These are phyloP conservation scores for Durusdinium trenchii DNA, from an alignment of 73 alveolate species.

Conservation along the genomic window DNA sequence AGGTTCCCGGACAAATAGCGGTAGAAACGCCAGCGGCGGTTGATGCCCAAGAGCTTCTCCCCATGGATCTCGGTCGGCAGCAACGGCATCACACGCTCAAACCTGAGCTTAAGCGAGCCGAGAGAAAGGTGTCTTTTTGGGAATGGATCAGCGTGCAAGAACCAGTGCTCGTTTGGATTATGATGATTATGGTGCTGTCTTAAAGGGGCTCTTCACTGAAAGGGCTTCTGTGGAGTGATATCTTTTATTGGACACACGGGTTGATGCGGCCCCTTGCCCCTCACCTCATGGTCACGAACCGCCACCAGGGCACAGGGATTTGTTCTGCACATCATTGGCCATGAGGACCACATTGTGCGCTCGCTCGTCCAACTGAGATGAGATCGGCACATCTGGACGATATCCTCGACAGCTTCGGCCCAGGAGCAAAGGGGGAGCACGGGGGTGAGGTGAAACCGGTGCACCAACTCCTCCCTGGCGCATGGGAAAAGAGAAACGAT, in stretches of 20 bases:
- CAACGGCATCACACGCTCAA: conserved; percentile 65
- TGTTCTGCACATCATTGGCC: conserved; percentile 68
- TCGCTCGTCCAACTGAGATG: conserved; percentile 84
- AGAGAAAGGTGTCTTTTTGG: too few relatives aligned
- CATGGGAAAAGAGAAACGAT: too few relatives aligned
- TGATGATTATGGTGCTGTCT: too few relatives aligned
- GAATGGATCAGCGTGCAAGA: not conserved
- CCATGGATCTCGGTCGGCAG: conserved; percentile 59
- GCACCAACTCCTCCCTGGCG: too few relatives aligned
- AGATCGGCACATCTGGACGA: conserved; percentile 85
- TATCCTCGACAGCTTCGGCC: conserved; percentile 70
- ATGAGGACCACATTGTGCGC: conserved; percentile 91
- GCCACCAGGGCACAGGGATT: not conserved
- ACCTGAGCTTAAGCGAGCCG: too few relatives aligned
- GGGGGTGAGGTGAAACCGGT: too few relatives aligned
- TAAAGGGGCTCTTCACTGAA: too few relatives aligned
- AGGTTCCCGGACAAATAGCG: conserved; percentile 84
- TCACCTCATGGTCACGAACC: too few relatives aligned
- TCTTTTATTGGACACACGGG: too few relatives aligned
- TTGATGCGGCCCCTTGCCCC: too few relatives aligned
- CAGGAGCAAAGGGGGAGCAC: too few relatives aligned
- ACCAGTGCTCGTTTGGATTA: not conserved
- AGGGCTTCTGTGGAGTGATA: too few relatives aligned
- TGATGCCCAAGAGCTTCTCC: conserved; percentile 52
- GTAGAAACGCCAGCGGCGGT: conserved; percentile 93